phyloP scores from a whole-genome alignment of 192 early-diverging fungal genomes.

The Coemansia sp. region DNA sequence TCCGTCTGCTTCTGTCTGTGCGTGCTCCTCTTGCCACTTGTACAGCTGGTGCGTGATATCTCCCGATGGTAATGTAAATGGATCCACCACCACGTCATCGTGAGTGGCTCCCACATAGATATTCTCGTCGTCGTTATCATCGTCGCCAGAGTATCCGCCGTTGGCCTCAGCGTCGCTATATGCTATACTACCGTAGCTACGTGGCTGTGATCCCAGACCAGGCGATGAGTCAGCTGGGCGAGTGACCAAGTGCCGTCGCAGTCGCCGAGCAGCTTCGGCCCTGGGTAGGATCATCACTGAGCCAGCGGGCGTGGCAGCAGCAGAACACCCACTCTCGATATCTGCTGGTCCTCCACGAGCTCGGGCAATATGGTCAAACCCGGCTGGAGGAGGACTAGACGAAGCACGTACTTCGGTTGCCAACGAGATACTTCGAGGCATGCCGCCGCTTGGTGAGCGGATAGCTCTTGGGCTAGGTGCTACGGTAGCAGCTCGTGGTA shows the following conservation, averaged over 20 bases:
- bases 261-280: constrained; percentile 62
- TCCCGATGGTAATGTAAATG: constrained; percentile 66
- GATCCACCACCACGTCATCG: constrained; percentile 39
- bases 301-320: constrained; percentile 5
- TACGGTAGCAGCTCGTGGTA: constrained; percentile 9
- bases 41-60: constrained; percentile 88
- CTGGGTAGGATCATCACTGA: constrained; percentile 38
- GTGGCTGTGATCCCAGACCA: constrained; percentile 42
- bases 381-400: constrained; percentile 22
- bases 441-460: constrained; percentile 17
- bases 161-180: constrained; percentile 27
- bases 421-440: constrained; percentile 22
- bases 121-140: constrained; percentile 24
- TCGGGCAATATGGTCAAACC: background rate
- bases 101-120: background rate
- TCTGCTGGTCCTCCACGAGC: constrained; percentile 11
- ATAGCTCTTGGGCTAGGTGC: constrained; percentile 11
- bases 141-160: constrained; percentile 16
- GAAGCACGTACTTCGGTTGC: constrained; percentile 37
- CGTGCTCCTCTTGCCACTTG: constrained; percentile 75
- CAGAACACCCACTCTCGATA: constrained; percentile 14
- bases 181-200: constrained; percentile 40
- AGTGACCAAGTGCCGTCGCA: constrained; percentile 71
- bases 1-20: background rate
- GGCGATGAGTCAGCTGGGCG: constrained; percentile 46